Evolutionary conservation across 2,329 filamentous ascomycete genomes (phyloP), one percentile per base, ranked within the genome.

Genomic region (Thielaviopsis musarum): DNA sequence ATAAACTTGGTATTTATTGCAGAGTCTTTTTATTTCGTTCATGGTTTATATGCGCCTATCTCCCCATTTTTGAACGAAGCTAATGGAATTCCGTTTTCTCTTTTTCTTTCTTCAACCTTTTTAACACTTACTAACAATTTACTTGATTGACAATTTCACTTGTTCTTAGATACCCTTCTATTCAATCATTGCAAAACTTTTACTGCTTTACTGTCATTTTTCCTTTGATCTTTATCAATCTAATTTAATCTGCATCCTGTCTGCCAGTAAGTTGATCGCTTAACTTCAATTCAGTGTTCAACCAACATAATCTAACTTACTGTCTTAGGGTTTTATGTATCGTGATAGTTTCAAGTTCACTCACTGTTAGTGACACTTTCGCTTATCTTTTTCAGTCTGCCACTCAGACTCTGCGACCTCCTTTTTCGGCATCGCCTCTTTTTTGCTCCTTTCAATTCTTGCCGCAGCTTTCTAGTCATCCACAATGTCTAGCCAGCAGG

Each of bases 31-130:
- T 21, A 10, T 21, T 10, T 49, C 2, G n/a, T 49, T 49, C 5
- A 2, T 19, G 5, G 7, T n/a, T 21, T 21, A 49, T 21, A 49
- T 49, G n/a, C 21, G 45, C 6, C 34, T 21, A 13, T 5, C n/a
- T 9, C 45, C 45, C 45, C 45, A 49, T 49, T 21, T 12, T 21
- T 12, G 45, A 49, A 2, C 7, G 3, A 10, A 19, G 5, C 7
- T 19, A n/a, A 5, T 45, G 4, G 34, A 66, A 67, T 69, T 70
- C 64, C 70, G 69, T 68, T 66, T 63, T 66, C 67, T 57, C 63
- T 62, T 58, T 26, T 59, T 57, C 59, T 63, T 64, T 57, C 63
- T 56, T 26, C 60, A 63, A 60, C 62, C 61, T 62, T 58, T 61
- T 64, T 5, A 10, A 21, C 5, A 7, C 5, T 9, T n/a, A 21